Evolutionary conservation across 306 rosid species (phyloP), one percentile per base, ranked within the genome.

Genomic region (Trifolium fragiferum): DNA sequence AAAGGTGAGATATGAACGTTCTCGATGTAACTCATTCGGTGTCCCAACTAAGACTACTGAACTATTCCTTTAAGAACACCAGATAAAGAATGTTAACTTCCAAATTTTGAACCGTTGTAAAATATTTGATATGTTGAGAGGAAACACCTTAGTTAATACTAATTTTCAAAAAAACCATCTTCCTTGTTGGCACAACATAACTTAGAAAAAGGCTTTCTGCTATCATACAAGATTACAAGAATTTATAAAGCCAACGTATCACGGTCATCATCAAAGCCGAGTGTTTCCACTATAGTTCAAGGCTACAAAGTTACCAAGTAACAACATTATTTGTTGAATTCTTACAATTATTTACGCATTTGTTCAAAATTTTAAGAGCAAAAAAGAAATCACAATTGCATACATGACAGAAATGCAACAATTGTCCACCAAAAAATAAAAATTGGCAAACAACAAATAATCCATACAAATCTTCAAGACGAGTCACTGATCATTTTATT

Each of bases 401-500:
- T 19, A 46, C 60, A n/a, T 30, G 20, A 40, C 40, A 76, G 47
- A 16, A 65, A 72, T 38, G 53, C 72, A 50, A 68, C 55, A 55
- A 49, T 30, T 27, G 61, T 40, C 47, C 18, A 50, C 27, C 57
- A 53, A 47, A 65, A 66, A 8, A n/a, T 59, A 73, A 46, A 73
- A 58, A 23, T 69, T 49, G 32, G 25, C 0, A 50, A 43, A 53
- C 40, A 68, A 40, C 25, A 75, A n/a, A 27, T 8, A 67, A 47
- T 68, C 60, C 78, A 73, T 46, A 46, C 71, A 60, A 58, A 51
- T 68, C 25, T 84, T 68, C 58, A 46, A 66, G 77, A 70, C 65
- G 76, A 70, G 75, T 61, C 81, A 46, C 71, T 20, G 81, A 62
- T 81, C 79, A 68, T 46, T 74, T 84, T 84, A 84, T 84, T 84